A percentile compares a stretch with the other conserved stretches of the same genome.
Conservation (phyloP, 208 protist genomes). For the Leishmania major region DNA sequence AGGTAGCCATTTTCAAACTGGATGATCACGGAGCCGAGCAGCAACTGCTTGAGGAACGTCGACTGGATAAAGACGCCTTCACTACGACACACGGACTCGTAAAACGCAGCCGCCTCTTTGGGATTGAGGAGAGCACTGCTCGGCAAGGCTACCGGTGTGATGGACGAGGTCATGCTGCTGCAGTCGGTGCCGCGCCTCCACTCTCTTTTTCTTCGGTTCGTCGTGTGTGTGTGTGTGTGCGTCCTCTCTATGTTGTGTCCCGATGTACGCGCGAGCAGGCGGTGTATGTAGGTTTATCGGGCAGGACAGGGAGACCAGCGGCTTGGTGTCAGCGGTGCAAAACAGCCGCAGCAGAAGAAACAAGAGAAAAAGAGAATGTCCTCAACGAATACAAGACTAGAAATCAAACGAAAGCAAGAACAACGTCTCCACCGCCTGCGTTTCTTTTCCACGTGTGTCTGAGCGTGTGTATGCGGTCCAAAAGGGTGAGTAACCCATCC, state of each 20-base stretch:
- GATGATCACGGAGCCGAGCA: slow-evolving; percentile 47
- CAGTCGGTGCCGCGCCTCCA: too few relatives aligned
- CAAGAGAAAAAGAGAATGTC: background rate
- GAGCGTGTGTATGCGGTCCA: background rate
- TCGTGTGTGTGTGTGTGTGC: background rate
- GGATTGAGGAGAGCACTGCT: slow-evolving; percentile 30
- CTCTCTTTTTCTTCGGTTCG: background rate
- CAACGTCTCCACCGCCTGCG: background rate
- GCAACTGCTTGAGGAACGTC: slow-evolving; percentile 69
- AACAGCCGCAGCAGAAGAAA: background rate
- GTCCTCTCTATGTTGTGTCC: background rate
- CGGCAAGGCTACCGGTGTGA: background rate
- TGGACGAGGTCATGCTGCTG: background rate
- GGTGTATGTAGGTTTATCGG: background rate
- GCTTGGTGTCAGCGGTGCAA: background rate
- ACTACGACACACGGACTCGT: slow-evolving; percentile 49
- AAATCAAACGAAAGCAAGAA: background rate
- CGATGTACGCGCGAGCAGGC: background rate
- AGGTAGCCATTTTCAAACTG: slow-evolving; percentile 86
- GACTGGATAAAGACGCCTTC: slow-evolving; percentile 35
- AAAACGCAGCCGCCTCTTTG: slow-evolving; percentile 50
- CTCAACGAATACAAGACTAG: background rate
- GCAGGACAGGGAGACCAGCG: background rate
- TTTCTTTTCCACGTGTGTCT: background rate
- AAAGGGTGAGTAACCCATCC: background rate